Percentiles rank a stretch among this genome's conserved stretches.
Conservation (phyloP, 495 filamentous ascomycete species). For the Parathielavia appendiculata region DNA sequence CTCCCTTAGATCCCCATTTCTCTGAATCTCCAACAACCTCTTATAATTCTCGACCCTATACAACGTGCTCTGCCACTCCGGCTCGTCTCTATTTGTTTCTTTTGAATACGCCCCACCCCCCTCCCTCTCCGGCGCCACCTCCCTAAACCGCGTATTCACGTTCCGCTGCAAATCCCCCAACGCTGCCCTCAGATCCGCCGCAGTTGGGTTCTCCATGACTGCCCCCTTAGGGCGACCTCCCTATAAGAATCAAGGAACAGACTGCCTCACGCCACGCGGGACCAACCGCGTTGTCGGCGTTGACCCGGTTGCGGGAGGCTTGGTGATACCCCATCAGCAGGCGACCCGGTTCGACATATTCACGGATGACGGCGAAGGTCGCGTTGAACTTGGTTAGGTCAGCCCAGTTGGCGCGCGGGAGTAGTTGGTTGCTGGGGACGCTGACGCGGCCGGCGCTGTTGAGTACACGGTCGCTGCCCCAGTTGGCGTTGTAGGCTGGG, state of each 20-base stretch:
- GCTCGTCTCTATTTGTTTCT: conserved; percentile 51
- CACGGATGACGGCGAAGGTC: conserved; percentile 42
- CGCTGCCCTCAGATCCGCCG: not conserved
- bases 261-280: conserved; percentile 51
- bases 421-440: conserved; percentile 33
- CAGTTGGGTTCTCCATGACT: not conserved
- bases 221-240: conserved; percentile 19
- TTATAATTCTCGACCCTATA: conserved; percentile 52
- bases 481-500: conserved; percentile 16
- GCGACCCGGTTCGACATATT: conserved; percentile 40
- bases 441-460: not conserved
- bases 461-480: not conserved
- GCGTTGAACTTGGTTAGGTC: conserved; percentile 41
- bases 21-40: conserved; percentile 48
- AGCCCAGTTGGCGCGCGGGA: conserved; percentile 48
- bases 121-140: conserved; percentile 25
- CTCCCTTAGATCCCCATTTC: too few relatives aligned
- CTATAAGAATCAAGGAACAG: conserved; percentile 32
- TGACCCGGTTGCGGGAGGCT: conserved; percentile 17
- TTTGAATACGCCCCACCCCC: conserved; percentile 44
- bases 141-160: not conserved
- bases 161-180: not conserved
- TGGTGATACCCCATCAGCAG: conserved; percentile 28
- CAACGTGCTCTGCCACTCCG: conserved; percentile 54
- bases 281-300: conserved; percentile 44